These are phyloP conservation scores for Tolypocladium tropicale DNA, from an alignment of 2,329 filamentous ascomycete genomes.

Conservation along the genomic window DNA sequence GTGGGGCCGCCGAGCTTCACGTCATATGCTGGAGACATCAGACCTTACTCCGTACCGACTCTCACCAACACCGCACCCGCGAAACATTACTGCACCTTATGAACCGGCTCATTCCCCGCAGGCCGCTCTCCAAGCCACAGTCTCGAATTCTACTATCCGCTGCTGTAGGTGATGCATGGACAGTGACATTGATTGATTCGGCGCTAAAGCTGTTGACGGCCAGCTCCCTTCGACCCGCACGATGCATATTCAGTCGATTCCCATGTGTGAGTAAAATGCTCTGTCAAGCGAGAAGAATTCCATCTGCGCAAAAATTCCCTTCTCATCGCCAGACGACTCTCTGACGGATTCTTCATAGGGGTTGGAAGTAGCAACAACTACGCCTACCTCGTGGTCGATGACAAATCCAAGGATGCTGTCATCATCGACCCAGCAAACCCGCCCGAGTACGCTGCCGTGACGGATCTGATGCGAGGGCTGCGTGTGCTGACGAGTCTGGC, in stretches of 20 bases:
- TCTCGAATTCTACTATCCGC: slow-evolving; percentile 11
- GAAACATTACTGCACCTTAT: slow-evolving; percentile 19
- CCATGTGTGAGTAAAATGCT: slow-evolving; percentile 56
- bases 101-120: slow-evolving; percentile 30
- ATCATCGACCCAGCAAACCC: slow-evolving; percentile 76
- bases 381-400: slow-evolving; percentile 70
- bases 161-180: not conserved
- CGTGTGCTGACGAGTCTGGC: not conserved
- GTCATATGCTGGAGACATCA: not conserved
- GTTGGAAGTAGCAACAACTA: slow-evolving; percentile 73
- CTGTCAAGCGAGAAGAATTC: no score
- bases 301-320: no score
- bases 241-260: slow-evolving; percentile 84
- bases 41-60: not conserved
- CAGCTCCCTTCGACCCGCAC: slow-evolving; percentile 11
- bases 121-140: slow-evolving; percentile 22
- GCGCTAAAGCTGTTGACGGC: not conserved
- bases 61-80: slow-evolving; percentile 5
- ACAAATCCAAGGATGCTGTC: slow-evolving; percentile 66
- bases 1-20: not conserved
- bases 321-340: not conserved
- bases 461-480: no score
- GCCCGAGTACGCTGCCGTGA: slow-evolving; percentile 48
- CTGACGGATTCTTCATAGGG: slow-evolving; percentile 38
- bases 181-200: not conserved